Conservation (phyloP, 139 green algal genomes). For the Mychonastes homosphaera region DNA sequence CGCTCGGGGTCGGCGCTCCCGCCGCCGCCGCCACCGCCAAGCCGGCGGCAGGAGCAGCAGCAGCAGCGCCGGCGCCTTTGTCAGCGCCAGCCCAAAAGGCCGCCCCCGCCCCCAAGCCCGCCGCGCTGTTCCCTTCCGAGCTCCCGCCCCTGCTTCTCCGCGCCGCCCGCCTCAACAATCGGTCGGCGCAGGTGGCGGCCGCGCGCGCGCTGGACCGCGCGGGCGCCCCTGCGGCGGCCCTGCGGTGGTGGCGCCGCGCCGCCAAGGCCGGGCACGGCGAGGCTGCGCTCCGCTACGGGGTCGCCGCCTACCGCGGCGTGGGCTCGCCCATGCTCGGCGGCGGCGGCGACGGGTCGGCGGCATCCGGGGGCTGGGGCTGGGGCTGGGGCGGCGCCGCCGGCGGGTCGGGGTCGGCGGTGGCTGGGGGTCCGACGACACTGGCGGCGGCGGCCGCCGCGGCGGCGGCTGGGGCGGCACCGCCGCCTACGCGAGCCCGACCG, state of each 20-base stretch:
- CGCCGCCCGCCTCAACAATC: slow-evolving; percentile 1
- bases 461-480: background rate
- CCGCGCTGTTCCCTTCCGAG: background rate
- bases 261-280: slow-evolving; percentile 13
- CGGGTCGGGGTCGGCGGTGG: background rate
- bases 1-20: background rate
- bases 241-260: slow-evolving; percentile 7
- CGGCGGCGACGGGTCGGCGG: too few species aligned
- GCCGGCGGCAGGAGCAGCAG: background rate
- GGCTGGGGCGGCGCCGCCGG: background rate
- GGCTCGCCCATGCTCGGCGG: too few species aligned
- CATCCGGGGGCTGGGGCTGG: too few species aligned
- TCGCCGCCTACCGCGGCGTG: slow-evolving; percentile 10
- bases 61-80: background rate
- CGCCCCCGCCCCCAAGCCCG: too few species aligned
- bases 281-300: slow-evolving; percentile 6
- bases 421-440: background rate
- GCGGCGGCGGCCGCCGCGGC: background rate
- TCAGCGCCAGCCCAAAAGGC: background rate
- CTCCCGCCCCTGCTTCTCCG: background rate
- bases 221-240: slow-evolving; percentile 1
- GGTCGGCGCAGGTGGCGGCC: slow-evolving; percentile 2
- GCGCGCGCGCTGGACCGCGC: slow-evolving; percentile 11
- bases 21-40: background rate
- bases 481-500: too few species aligned